Evolutionary conservation across 305 asterid genomes (phyloP), one percentile per base, ranked within the genome.

Genomic region (Andrographis paniculata): DNA sequence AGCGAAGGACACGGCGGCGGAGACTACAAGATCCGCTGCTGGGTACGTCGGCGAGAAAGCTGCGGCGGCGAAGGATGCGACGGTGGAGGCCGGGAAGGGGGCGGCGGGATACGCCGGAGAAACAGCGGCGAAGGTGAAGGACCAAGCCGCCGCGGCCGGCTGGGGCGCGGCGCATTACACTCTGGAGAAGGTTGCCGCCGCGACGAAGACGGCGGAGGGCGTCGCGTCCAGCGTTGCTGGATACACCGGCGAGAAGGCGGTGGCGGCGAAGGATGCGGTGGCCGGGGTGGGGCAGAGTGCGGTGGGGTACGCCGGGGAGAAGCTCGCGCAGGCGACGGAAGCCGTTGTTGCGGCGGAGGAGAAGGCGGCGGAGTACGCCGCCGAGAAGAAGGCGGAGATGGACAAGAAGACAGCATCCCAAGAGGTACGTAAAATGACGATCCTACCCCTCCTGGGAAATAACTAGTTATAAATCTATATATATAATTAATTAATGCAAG

Each of bases 101-200:
- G 84, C 82, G 0, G 76, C 67, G 0, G 75, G 70, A 14, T 84
- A 77, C 42, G 79, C 65, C 0, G 79, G 78, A 21, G 61, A 74
- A 55, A 83, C 70, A 37, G 85, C 83, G 3, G 63, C n/a, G 0
- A 58, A 40, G 7, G 86, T 67, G 44, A 77, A 70, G 73, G 96
- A 83, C 13, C 72, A 64, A 54, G 82, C 83, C 0, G 71, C 55
- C 1, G 87, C 66, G 37, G 83, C 87, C 0, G 93, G 93, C 0
- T 82, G 93, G 94, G 94, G 79, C 13, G 79, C 89, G 0, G 77
- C 91, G 6, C 87, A 75, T 12, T 74, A 47, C 10, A 78, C 94
- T 0, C 68, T 78, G 0, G 87, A 65, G 54, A 78, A 61, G 64
- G 84, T 73, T 0, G 85, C 85, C 0, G 84, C 63, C 64, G 85